Conservation (phyloP, 768 basidiomycete genomes). For the Termitomyces sp. region DNA sequence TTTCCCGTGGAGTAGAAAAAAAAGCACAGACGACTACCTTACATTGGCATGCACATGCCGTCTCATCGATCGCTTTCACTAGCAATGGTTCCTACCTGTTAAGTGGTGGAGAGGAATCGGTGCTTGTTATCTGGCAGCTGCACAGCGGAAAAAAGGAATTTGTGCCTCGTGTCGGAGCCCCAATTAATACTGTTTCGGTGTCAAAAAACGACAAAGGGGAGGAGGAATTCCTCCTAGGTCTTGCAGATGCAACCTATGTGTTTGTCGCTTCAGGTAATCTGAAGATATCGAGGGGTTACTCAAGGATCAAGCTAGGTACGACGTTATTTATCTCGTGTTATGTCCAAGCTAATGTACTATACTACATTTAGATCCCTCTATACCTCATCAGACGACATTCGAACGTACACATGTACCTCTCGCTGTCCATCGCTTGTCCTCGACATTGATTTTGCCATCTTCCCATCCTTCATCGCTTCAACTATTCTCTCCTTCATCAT, state of each 20-base stretch:
- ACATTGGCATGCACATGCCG: slow-evolving; percentile 97
- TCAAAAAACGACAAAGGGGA: slow-evolving; percentile 46
- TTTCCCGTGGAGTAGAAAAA: slow-evolving; percentile 63
- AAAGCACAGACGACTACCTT: slow-evolving; percentile 79
- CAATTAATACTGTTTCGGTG: slow-evolving; percentile 68
- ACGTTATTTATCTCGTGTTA: not conserved
- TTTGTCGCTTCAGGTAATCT: slow-evolving; percentile 72
- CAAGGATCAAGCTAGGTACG: slow-evolving; percentile 73
- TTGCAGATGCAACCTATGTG: slow-evolving; percentile 76
- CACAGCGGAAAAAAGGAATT: slow-evolving; percentile 87
- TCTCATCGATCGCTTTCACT: slow-evolving; percentile 82
- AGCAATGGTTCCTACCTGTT: slow-evolving; percentile 88
- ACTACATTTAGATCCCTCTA: slow-evolving; percentile 23
- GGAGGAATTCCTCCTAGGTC: slow-evolving; percentile 83
- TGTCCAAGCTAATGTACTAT: not conserved
- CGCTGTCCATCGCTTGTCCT: slow-evolving; percentile 67
- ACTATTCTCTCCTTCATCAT: slow-evolving; percentile 71
- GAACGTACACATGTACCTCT: slow-evolving; percentile 52
- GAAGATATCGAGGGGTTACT: slow-evolving; percentile 65
- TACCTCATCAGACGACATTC: slow-evolving; percentile 29
- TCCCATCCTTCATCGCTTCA: slow-evolving; percentile 96
- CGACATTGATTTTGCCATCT: slow-evolving; percentile 81
- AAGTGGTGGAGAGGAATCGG: slow-evolving; percentile 93
- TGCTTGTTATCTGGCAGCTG: slow-evolving; percentile 96
- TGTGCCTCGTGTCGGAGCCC: slow-evolving; percentile 86